These are phyloP conservation scores for Xylariales sp. DNA, from an alignment of 2,329 filamentous ascomycete species.

Conservation along the genomic window DNA sequence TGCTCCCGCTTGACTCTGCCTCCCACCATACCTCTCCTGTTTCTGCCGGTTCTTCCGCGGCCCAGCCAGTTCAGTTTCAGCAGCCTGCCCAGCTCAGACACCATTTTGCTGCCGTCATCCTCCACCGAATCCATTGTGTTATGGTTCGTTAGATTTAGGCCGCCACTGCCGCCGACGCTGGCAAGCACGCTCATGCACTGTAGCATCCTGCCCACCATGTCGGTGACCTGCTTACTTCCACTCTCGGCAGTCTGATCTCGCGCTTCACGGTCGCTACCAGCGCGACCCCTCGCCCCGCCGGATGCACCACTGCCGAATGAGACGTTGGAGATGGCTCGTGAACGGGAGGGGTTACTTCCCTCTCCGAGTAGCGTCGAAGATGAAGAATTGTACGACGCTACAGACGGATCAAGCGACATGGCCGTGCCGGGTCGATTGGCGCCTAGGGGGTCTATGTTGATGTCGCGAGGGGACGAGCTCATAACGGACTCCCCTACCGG, in stretches of 20 bases:
- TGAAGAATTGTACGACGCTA: slow-evolving; percentile 77
- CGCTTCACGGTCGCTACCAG: slow-evolving; percentile 15
- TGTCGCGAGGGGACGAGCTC: slow-evolving; percentile 8
- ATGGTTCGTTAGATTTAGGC: not conserved
- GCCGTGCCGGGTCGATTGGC: slow-evolving; percentile 65
- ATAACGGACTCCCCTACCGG: slow-evolving; percentile 37
- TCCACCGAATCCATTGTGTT: slow-evolving; percentile 10
- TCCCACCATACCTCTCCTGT: slow-evolving; percentile 85
- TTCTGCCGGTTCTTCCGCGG: slow-evolving; percentile 80
- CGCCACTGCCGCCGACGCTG: slow-evolving; percentile 48
- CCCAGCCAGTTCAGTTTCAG: slow-evolving; percentile 97
- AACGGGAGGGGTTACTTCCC: slow-evolving; percentile 51
- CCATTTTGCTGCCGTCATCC: slow-evolving; percentile 71
- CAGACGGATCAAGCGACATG: slow-evolving; percentile 66
- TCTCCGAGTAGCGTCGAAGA: slow-evolving; percentile 75
- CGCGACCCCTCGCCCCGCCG: slow-evolving; percentile 28
- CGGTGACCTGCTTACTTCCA: slow-evolving; percentile 76
- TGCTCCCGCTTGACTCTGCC: slow-evolving; percentile 47
- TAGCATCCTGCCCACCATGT: slow-evolving; percentile 91
- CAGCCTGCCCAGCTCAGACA: slow-evolving; percentile 79
- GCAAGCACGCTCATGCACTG: slow-evolving; percentile 93
- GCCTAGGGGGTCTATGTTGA: slow-evolving; percentile 20
- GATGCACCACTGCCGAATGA: slow-evolving; percentile 52
- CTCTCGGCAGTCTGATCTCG: slow-evolving; percentile 56
- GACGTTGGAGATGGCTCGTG: slow-evolving; percentile 83